Conservation (phyloP, 2,329 filamentous ascomycete species). For the Mollisia scopiformis region DNA sequence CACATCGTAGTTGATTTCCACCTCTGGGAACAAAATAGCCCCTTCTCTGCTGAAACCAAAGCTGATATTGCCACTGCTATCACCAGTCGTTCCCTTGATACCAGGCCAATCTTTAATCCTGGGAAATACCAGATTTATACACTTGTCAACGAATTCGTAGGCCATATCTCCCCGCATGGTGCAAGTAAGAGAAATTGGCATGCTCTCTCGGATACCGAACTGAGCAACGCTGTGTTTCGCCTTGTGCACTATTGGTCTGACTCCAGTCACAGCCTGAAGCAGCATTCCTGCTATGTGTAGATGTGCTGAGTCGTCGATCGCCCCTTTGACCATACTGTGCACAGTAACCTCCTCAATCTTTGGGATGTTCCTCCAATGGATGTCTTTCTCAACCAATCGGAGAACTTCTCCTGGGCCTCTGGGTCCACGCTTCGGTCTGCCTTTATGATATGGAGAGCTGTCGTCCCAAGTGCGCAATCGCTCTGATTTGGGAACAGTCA, state of each 20-base stretch:
- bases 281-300: slow-evolving; percentile 84
- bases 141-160: slow-evolving; percentile 88
- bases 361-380: slow-evolving; percentile 85
- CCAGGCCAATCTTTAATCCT: slow-evolving; percentile 97
- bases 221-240: slow-evolving; percentile 71
- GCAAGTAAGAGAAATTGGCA: slow-evolving; percentile 75
- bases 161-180: slow-evolving; percentile 80
- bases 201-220: slow-evolving; percentile 74
- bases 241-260: slow-evolving; percentile 70
- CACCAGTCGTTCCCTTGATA: slow-evolving; percentile 70
- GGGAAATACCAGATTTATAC: slow-evolving; percentile 87
- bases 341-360: slow-evolving; percentile 80
- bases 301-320: slow-evolving; percentile 71
- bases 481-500: slow-evolving; percentile 57
- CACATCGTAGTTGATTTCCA: slow-evolving; percentile 94
- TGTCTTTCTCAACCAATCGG: slow-evolving; percentile 70
- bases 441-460: slow-evolving; percentile 92
- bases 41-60: slow-evolving; percentile 79
- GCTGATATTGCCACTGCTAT: slow-evolving; percentile 83
- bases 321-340: slow-evolving; percentile 71
- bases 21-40: slow-evolving; percentile 86
- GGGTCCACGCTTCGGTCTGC: slow-evolving; percentile 81
- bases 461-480: slow-evolving; percentile 86
- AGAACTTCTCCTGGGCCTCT: slow-evolving; percentile 73
- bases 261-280: slow-evolving; percentile 83